Conservation (phyloP, 805 yeast genomes). For the Alloascoidea hylecoeti region DNA sequence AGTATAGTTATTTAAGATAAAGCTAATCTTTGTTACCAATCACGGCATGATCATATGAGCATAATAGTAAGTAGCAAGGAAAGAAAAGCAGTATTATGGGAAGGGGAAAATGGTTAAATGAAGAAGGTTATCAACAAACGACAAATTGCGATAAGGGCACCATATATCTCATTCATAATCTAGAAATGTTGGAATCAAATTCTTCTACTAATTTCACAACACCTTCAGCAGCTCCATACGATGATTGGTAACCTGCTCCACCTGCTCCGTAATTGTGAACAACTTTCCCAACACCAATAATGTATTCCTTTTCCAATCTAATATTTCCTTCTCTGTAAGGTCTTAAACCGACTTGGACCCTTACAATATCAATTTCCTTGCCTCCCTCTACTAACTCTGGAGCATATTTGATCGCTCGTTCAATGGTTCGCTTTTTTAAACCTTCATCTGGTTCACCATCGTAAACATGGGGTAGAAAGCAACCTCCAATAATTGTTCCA, state of each 20-base stretch:
- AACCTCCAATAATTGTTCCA: conserved; percentile 67
- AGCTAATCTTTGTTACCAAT: too few species aligned
- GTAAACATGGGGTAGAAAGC: conserved; percentile 49
- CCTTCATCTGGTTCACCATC: conserved; percentile 39
- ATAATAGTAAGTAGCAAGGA: too few species aligned
- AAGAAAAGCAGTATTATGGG: too few species aligned
- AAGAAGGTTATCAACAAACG: too few species aligned
- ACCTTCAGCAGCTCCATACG: conserved; percentile 45
- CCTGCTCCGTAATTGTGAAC: conserved; percentile 67
- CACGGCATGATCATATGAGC: too few species aligned
- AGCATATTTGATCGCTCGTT: conserved; percentile 35
- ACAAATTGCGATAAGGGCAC: too few species aligned
- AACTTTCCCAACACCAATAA: conserved; percentile 19
- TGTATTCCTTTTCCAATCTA: conserved; percentile 42
- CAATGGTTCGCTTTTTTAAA: conserved; percentile 47
- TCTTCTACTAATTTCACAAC: conserved; percentile 15
- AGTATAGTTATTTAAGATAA: too few species aligned
- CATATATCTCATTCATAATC: too few species aligned
- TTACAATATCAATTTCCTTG: conserved; percentile 24
- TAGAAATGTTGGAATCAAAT: too few species aligned
- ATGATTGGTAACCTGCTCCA: conserved; percentile 67
- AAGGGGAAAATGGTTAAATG: too few species aligned
- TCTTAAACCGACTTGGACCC: conserved; percentile 62
- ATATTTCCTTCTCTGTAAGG: conserved; percentile 70
- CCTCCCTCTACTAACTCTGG: conserved; percentile 33